These are phyloP conservation scores for Trichomonas tenax DNA, from an alignment of 208 protist species.

Conservation along the genomic window DNA sequence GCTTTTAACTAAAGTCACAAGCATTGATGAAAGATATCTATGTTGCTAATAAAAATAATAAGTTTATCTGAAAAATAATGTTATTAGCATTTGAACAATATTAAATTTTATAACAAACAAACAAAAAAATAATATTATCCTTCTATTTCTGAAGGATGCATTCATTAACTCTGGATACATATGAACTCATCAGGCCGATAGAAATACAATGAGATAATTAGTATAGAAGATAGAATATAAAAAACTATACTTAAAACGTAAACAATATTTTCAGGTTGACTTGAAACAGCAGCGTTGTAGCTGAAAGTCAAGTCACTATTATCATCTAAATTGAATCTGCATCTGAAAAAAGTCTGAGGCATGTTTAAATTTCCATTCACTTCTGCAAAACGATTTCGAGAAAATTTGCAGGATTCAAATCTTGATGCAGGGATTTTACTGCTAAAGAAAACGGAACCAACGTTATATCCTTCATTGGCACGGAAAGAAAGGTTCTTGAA, in stretches of 20 bases:
- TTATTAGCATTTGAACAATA: too few species aligned
- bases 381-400: neutral
- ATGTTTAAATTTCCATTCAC: neutral
- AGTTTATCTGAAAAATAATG: too few species aligned
- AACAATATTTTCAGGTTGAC: neutral
- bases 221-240: neutral
- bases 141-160: too few species aligned
- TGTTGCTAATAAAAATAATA: too few species aligned
- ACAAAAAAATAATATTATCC: too few species aligned
- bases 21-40: too few species aligned
- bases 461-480: neutral
- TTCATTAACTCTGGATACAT: too few species aligned
- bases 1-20: too few species aligned
- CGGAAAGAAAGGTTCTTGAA: neutral
- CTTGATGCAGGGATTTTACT: neutral
- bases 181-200: too few species aligned
- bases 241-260: neutral
- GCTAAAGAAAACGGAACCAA: neutral
- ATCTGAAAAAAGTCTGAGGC: neutral
- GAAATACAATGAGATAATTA: neutral
- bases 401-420: constrained; percentile 15
- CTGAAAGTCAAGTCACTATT: neutral
- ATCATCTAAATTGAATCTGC: neutral
- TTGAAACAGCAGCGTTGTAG: neutral
- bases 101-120: too few species aligned